A percentile compares a stretch with the other conserved stretches of the same genome.
Conservation (phyloP, 2,329 filamentous ascomycete species). For the Phyllosticta capitalensis region DNA sequence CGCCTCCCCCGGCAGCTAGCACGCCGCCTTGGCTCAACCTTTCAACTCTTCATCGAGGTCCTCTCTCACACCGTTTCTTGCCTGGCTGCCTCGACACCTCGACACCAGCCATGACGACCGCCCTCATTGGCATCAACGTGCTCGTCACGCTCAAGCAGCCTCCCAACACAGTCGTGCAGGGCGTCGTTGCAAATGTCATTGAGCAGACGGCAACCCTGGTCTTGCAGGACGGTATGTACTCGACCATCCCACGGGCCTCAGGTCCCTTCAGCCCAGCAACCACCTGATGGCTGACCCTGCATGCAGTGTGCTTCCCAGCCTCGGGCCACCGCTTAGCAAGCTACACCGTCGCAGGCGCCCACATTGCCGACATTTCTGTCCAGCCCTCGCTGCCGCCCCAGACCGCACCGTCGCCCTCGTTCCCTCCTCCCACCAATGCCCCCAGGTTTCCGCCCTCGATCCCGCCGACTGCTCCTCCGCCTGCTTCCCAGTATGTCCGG, state of each 20-base stretch:
- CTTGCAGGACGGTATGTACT: slow-evolving; percentile 57
- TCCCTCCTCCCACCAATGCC: slow-evolving; percentile 7
- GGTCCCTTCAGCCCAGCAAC: neutral
- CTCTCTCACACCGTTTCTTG: neutral
- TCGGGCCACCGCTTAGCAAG: slow-evolving; percentile 43
- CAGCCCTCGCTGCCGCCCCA: slow-evolving; percentile 16
- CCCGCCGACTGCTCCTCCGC: slow-evolving; percentile 13
- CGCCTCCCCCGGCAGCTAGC: neutral
- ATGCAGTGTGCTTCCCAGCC: slow-evolving; percentile 43
- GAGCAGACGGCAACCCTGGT: slow-evolving; percentile 53
- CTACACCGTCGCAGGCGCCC: slow-evolving; percentile 48
- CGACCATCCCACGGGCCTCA: neutral
- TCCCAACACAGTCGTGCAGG: slow-evolving; percentile 54
- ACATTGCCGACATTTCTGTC: slow-evolving; percentile 51
- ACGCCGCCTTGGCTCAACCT: neutral
- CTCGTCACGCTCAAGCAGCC: slow-evolving; percentile 61
- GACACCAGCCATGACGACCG: slow-evolving; percentile 47
- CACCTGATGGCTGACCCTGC: neutral
- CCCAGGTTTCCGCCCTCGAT: slow-evolving; percentile 9
- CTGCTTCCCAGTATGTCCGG: slow-evolving; percentile 18
- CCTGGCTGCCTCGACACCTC: neutral
- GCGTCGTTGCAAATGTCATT: slow-evolving; percentile 60
- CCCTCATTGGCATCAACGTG: slow-evolving; percentile 70
- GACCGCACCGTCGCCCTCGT: slow-evolving; percentile 14
- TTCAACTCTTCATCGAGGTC: neutral